These are phyloP conservation scores for Artemisia tridentata DNA, from an alignment of 129 eudicot species.

Conservation along the genomic window DNA sequence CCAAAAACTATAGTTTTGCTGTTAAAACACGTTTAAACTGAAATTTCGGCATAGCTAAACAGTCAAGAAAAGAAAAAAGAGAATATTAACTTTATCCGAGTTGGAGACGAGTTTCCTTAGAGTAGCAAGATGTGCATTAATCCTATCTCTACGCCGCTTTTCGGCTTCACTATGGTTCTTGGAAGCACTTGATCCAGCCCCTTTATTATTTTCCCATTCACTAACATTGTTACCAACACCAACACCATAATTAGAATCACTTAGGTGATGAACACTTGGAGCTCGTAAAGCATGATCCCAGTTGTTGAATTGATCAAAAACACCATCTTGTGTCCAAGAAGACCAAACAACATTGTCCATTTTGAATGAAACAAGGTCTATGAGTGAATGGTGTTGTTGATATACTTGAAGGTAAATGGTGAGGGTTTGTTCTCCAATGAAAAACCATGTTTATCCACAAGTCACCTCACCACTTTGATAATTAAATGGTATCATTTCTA, in stretches of 20 bases:
- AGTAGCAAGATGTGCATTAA: slow-evolving; percentile 79
- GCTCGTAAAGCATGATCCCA: slow-evolving; percentile 6
- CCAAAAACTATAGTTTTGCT: neutral
- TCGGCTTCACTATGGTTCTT: slow-evolving; percentile 94
- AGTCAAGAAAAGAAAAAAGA: neutral
- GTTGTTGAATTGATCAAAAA: slow-evolving; percentile 10
- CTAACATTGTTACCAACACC: slow-evolving; percentile 4
- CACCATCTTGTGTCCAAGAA: slow-evolving; percentile 25
- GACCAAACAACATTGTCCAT: slow-evolving; percentile 42
- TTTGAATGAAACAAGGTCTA: slow-evolving; percentile 22
- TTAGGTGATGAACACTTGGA: slow-evolving; percentile 24
- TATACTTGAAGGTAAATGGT: slow-evolving; percentile 34
- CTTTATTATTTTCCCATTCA: slow-evolving; percentile 30
- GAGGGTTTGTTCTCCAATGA: slow-evolving; percentile 39
- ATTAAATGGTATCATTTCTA: slow-evolving; percentile 27
- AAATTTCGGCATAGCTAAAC: neutral
- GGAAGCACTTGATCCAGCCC: slow-evolving; percentile 42
- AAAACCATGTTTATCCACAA: slow-evolving; percentile 46
- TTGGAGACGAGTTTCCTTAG: slow-evolving; percentile 68
- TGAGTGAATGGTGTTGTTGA: slow-evolving; percentile 3
- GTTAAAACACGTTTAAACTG: too few species aligned
- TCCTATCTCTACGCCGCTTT: slow-evolving; percentile 87
- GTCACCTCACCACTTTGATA: slow-evolving; percentile 46
- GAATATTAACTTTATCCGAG: slow-evolving; percentile 64
- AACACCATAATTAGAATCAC: slow-evolving; percentile 13